Evolutionary conservation across 1,284 basidiomycete genomes (phyloP), one percentile per base, ranked within the genome.

Genomic region (Papiliotrema fonsecae): DNA sequence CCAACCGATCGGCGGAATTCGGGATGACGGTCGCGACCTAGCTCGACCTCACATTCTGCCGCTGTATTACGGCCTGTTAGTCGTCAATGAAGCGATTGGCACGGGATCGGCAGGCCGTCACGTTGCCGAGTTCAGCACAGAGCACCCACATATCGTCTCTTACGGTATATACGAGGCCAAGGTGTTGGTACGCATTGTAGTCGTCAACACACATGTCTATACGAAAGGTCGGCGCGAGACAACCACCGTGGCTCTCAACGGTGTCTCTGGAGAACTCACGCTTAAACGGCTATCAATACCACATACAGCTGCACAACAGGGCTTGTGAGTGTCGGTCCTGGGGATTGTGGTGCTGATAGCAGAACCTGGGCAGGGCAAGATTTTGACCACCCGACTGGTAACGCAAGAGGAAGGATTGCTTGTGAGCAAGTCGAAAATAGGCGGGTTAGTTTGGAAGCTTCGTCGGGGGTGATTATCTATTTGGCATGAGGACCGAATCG

Each of bases 151-250:
- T 42, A 66, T 85, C 22, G 72, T 82, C 6, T 84, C 81, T 28
- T 85, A 85, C 60, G 82, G 79, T 1, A 79, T 82, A 47, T 85
- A 77, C 62, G 81, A 83, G 55, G 50, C 63, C 19, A 70, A 65
- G 6, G 51, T 28, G 6, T 73, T 84, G 32, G 72, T 56, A 0
- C 77, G 81, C 18, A 78, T 78, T 3, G 70, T 83, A 0, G 75
- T 86, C 45, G 77, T 85, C 58, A 83, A 84, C 63, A 39, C 35
- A 6, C 32, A 50, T 24, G 42, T 51, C 19, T 54, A 53, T 51
- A 34, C 45, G 2, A 41, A 36, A 11, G 26, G 32, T 13, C 24
- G 27, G 4, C 21, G 18, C 18, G 47, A 35, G 5, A 28, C 30
- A 31, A 34, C 24, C 6, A 31, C 39, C 27, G 14, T 42, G 14